phyloP scores from a whole-genome alignment of 2,329 filamentous ascomycete species.

The Aspergillus sojae region DNA sequence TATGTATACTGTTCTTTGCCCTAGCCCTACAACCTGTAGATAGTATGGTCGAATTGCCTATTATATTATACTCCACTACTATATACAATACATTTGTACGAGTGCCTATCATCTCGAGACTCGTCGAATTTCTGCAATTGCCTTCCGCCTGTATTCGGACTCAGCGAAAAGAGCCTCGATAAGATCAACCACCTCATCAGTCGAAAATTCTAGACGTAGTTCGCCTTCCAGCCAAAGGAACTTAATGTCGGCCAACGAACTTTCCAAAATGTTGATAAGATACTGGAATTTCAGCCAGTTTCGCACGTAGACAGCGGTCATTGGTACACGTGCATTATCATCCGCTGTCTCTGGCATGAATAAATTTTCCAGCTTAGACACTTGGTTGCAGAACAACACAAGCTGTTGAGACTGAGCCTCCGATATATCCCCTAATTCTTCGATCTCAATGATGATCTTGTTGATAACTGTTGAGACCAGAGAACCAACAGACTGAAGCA shows the following conservation, averaged over 20 bases:
- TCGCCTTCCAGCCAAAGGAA: constrained; percentile 68
- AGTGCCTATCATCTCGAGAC: constrained; percentile 24
- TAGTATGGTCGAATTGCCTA: not conserved
- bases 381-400: constrained; percentile 58
- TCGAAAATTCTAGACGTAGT: constrained; percentile 62
- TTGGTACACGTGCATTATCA: constrained; percentile 44
- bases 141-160: constrained; percentile 59
- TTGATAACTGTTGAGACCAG: constrained; percentile 59
- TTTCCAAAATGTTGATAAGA: constrained; percentile 64
- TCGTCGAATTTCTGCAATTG: constrained; percentile 59
- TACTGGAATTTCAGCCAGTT: constrained; percentile 70
- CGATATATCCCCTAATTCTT: constrained; percentile 66
- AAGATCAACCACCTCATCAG: constrained; percentile 64
- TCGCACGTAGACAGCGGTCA: constrained; percentile 63
- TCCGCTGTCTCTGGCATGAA: constrained; percentile 52
- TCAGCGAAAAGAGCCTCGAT: constrained; percentile 68
- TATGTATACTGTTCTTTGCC: not conserved
- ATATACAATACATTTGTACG: constrained; percentile 7
- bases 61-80: not conserved
- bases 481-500: constrained; percentile 64
- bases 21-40: not conserved
- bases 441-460: constrained; percentile 64
- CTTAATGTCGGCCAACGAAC: constrained; percentile 65
- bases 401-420: constrained; percentile 64
- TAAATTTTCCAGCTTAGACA: constrained; percentile 59